Percentiles rank a stretch among this genome's conserved stretches.
phyloP scores from a whole-genome alignment of 1,284 basidiomycete genomes.

The Ceratobasidium sp. region DNA sequence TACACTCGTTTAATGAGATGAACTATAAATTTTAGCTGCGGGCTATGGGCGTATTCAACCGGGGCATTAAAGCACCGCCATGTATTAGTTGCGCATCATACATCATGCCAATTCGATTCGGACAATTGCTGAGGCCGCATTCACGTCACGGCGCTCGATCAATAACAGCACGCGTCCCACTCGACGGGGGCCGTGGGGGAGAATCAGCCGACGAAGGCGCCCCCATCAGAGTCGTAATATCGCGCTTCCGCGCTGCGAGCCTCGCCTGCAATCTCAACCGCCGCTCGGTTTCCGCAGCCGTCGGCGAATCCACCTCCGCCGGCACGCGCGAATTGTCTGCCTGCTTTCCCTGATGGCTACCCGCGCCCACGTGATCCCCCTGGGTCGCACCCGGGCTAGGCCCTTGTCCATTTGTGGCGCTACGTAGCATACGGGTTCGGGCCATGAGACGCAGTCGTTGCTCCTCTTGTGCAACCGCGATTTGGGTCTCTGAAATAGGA shows the following conservation, averaged over 20 bases:
- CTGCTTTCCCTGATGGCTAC: constrained; percentile 11
- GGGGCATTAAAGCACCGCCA: not conserved
- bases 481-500: constrained; percentile 20
- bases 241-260: constrained; percentile 35
- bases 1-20: not conserved
- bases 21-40: not conserved
- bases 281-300: constrained; percentile 25
- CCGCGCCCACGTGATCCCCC: not conserved
- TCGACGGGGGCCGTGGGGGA: constrained; percentile 13
- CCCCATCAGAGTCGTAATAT: constrained; percentile 40
- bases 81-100: constrained; percentile 1
- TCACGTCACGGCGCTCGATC: constrained; percentile 38
- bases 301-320: constrained; percentile 27
- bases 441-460: constrained; percentile 22
- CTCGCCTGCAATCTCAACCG: constrained; percentile 30
- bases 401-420: constrained; percentile 31
- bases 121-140: not conserved
- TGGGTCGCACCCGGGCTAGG: constrained; percentile 18
- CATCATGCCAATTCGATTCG: not conserved
- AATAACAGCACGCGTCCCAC: constrained; percentile 22
- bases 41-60: not conserved
- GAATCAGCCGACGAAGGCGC: constrained; percentile 33
- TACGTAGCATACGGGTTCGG: constrained; percentile 7
- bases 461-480: constrained; percentile 4
- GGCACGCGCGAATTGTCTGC: constrained; percentile 1